Conservation (phyloP, 2,329 filamentous ascomycete genomes). For the Botryosphaeria dothidea region DNA sequence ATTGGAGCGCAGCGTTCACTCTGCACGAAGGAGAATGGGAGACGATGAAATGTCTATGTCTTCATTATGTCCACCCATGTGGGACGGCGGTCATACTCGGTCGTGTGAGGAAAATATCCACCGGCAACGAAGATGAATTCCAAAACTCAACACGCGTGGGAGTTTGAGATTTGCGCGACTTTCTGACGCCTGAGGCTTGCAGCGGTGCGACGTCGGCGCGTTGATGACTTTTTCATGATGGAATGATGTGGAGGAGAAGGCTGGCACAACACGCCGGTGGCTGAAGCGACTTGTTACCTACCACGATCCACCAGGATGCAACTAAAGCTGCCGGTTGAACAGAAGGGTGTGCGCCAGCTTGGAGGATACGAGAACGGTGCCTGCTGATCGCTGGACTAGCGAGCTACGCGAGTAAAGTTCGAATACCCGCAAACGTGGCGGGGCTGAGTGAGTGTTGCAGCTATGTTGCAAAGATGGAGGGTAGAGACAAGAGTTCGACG, state of each 20-base stretch:
- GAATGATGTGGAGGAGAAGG: background rate
- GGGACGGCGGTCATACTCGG: background rate
- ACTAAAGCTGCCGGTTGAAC: background rate
- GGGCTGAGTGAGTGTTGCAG: background rate
- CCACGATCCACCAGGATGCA: background rate
- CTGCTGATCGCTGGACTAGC: background rate
- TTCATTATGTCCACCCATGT: too few species aligned
- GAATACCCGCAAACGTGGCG: background rate
- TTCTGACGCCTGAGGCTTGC: background rate
- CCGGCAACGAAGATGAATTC: background rate
- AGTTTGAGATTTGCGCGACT: background rate
- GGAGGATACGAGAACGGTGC: background rate
- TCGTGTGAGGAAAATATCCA: background rate
- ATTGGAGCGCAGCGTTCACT: too few species aligned
- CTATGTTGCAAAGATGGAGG: background rate
- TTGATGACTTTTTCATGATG: background rate
- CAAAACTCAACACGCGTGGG: background rate
- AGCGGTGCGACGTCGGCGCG: background rate
- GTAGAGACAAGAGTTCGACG: background rate
- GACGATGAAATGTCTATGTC: too few species aligned
- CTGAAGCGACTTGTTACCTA: background rate
- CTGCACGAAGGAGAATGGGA: too few species aligned
- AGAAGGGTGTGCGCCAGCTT: background rate
- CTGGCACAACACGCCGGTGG: background rate
- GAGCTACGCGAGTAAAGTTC: background rate